Conservation (phyloP, 257 asterid species). For the Nicotiana obtusifolia region DNA sequence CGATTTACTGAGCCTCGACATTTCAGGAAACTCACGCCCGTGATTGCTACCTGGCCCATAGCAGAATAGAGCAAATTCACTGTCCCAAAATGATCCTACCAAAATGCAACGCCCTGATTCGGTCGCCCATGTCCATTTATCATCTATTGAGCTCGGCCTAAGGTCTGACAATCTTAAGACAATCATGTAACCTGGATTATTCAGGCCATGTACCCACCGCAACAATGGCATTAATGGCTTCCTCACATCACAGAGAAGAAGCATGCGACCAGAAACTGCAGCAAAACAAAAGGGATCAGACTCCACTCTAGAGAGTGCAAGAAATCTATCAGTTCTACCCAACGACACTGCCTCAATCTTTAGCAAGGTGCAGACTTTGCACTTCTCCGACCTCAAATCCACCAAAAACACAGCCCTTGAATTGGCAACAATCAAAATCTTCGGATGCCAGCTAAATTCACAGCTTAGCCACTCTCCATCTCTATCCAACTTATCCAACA, state of each 20-base stretch:
- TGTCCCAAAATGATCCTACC: slow-evolving; percentile 82
- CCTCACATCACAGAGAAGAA: slow-evolving; percentile 69
- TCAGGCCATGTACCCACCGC: slow-evolving; percentile 57
- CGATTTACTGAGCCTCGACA: slow-evolving; percentile 37
- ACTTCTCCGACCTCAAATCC: slow-evolving; percentile 42
- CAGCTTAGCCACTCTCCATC: slow-evolving; percentile 47
- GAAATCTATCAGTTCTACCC: slow-evolving; percentile 44
- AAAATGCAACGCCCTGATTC: slow-evolving; percentile 71
- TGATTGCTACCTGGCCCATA: slow-evolving; percentile 48
- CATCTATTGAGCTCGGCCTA: slow-evolving; percentile 39
- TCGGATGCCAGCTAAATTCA: slow-evolving; percentile 78
- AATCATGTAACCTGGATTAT: slow-evolving; percentile 44
- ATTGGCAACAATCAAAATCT: slow-evolving; percentile 53
- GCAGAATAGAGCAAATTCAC: slow-evolving; percentile 52
- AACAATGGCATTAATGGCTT: slow-evolving; percentile 48
- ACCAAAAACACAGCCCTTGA: slow-evolving; percentile 47
- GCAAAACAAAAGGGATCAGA: slow-evolving; percentile 45
- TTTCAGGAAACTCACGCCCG: slow-evolving; percentile 23
- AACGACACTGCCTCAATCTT: slow-evolving; percentile 44
- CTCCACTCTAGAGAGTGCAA: slow-evolving; percentile 46
- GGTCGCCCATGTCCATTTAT: slow-evolving; percentile 45
- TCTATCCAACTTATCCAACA: slow-evolving; percentile 30
- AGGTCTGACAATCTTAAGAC: slow-evolving; percentile 52
- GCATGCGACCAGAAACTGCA: slow-evolving; percentile 38
- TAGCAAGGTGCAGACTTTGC: slow-evolving; percentile 40